A percentile compares a stretch with the other conserved stretches of the same genome.
Evolutionary conservation across 2,329 filamentous ascomycete species (phyloP).

Genomic region (Venturia pyrina): DNA sequence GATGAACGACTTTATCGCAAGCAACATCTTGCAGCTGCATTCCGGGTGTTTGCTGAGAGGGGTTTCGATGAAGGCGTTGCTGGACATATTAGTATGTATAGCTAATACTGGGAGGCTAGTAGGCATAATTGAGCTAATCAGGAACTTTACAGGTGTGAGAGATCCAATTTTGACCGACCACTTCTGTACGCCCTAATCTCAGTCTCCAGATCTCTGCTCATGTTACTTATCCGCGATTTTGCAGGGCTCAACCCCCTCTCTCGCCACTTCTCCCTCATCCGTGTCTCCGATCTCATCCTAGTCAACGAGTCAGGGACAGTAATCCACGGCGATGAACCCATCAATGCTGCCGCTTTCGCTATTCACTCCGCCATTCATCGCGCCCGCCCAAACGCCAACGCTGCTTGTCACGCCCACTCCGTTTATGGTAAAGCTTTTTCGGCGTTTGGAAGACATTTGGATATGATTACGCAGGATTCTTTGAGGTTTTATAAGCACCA

Average conservation of each 20-base stretch:
- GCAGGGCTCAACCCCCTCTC: slow-evolving; percentile 34
- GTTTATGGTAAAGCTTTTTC: slow-evolving; percentile 38
- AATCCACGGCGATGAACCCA: slow-evolving; percentile 30
- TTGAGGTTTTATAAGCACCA: slow-evolving; percentile 32
- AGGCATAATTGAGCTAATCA: not conserved
- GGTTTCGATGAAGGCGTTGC: slow-evolving; percentile 33
- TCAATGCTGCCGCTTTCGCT: slow-evolving; percentile 38
- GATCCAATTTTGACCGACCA: slow-evolving; percentile 29
- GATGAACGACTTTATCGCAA: slow-evolving; percentile 34
- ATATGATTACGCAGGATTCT: slow-evolving; percentile 40
- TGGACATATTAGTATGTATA: slow-evolving; percentile 34
- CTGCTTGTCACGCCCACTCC: slow-evolving; percentile 35
- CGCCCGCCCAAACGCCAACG: slow-evolving; percentile 28
- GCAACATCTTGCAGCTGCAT: slow-evolving; percentile 37
- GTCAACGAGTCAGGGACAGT: slow-evolving; percentile 33
- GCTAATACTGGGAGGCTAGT: not conserved
- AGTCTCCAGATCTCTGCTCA: not conserved
- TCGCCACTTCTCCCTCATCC: slow-evolving; percentile 34
- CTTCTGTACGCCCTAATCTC: slow-evolving; percentile 22
- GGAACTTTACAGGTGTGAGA: slow-evolving; percentile 18
- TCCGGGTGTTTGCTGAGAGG: slow-evolving; percentile 27
- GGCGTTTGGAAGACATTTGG: slow-evolving; percentile 35
- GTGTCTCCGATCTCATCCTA: slow-evolving; percentile 33
- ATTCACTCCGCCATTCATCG: slow-evolving; percentile 35
- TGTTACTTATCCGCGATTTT: not conserved